phyloP scores from a whole-genome alignment of 2,329 filamentous ascomycete species.

The Penicillium sp. region DNA sequence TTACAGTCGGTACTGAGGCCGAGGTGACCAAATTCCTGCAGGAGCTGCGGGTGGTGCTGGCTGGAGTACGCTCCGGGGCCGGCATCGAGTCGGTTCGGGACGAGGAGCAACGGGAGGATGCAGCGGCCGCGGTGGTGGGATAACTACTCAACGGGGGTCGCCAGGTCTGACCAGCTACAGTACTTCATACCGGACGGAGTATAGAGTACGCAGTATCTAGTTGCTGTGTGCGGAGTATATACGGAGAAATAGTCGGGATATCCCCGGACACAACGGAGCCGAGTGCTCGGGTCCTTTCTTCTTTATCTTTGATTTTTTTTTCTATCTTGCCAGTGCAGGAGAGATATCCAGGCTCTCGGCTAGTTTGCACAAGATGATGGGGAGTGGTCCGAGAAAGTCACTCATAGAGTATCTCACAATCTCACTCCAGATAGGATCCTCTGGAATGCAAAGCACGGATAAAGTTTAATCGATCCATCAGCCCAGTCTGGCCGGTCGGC shows the following conservation, averaged over 20 bases:
- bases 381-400: neutral
- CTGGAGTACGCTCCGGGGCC: constrained; percentile 51
- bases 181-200: no score
- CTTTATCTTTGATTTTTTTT: neutral
- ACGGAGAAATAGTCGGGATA: neutral
- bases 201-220: no score
- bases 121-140: constrained; percentile 40
- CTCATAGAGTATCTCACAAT: neutral
- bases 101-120: constrained; percentile 52
- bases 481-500: neutral
- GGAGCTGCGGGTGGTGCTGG: constrained; percentile 62
- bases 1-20: constrained; percentile 87
- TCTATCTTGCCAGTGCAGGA: neutral
- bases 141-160: neutral
- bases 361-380: neutral
- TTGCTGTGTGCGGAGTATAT: neutral
- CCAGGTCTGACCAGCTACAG: neutral
- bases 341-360: neutral
- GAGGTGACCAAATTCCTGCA: constrained; percentile 80
- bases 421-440: neutral
- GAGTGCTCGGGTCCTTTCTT: neutral
- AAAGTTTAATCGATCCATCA: neutral
- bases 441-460: neutral
- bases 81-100: constrained; percentile 38
- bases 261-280: neutral